phyloP scores from a whole-genome alignment of 768 basidiomycete genomes.

The Daedaleopsis sinensis region DNA sequence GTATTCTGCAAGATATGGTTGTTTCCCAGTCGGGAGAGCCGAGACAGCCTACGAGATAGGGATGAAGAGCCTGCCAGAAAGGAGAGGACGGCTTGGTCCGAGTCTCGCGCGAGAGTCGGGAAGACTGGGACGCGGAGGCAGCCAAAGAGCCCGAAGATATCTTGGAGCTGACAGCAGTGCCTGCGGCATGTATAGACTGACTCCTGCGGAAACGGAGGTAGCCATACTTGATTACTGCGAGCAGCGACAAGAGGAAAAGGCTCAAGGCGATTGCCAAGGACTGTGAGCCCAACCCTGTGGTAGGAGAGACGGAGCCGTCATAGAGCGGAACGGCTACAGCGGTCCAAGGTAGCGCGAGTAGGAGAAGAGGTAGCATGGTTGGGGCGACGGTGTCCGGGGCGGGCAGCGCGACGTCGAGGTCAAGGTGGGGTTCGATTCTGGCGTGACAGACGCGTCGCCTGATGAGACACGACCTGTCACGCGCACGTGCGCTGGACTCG shows the following conservation, averaged over 20 bases:
- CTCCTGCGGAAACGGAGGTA: conserved; percentile 26
- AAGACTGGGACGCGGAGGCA: neutral
- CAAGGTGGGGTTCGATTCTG: neutral
- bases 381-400: neutral
- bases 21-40: conserved; percentile 34
- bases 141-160: neutral
- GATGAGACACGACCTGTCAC: neutral
- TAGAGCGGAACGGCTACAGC: neutral
- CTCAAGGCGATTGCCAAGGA: conserved; percentile 16
- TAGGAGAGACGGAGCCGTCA: neutral
- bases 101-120: neutral
- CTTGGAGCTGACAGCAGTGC: neutral
- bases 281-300: neutral
- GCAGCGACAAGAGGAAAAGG: conserved; percentile 25
- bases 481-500: neutral
- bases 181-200: conserved; percentile 22
- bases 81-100: neutral
- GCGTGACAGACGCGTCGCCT: neutral
- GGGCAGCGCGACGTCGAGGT: neutral
- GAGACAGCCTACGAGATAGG: conserved; percentile 29
- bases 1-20: conserved; percentile 19
- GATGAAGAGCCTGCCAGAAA: conserved; percentile 1
- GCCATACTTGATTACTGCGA: conserved; percentile 22
- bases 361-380: neutral
- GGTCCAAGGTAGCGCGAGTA: neutral